These are phyloP conservation scores for Aegilops sharonensis DNA, from an alignment of 176 grass and related monocot genomes.

Conservation along the genomic window DNA sequence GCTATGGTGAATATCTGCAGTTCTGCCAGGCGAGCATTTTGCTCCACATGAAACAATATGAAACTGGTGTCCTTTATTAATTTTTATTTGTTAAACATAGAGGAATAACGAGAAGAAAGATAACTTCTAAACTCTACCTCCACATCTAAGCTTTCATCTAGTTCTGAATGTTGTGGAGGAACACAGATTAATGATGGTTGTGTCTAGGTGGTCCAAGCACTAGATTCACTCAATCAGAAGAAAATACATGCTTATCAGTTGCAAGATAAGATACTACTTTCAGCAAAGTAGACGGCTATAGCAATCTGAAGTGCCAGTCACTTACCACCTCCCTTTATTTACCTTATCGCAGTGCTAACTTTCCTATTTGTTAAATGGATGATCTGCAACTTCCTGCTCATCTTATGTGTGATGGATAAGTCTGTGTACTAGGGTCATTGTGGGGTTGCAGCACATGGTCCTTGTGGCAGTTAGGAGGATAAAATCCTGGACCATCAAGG, in stretches of 20 bases:
- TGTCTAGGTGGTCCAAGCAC: constrained; percentile 37
- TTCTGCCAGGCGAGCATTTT: not conserved
- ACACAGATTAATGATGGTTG: constrained; percentile 33
- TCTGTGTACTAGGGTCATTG: too few relatives aligned
- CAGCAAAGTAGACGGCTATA: not conserved
- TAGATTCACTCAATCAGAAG: constrained; percentile 38
- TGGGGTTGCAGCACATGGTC: too few relatives aligned
- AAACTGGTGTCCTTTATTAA: not conserved
- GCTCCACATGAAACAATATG: not conserved
- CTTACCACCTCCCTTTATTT: constrained; percentile 37
- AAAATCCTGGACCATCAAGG: too few relatives aligned
- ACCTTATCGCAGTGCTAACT: constrained; percentile 31
- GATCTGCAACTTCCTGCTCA: constrained; percentile 25
- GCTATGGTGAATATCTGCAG: not conserved
- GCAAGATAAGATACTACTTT: constrained; percentile 33
- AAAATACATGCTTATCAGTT: constrained; percentile 32
- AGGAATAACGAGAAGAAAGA: not conserved
- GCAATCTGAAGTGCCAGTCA: constrained; percentile 22
- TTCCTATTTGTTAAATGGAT: constrained; percentile 38
- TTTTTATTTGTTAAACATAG: not conserved
- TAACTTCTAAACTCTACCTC: constrained; percentile 27
- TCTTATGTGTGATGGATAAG: not conserved
- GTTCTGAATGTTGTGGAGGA: constrained; percentile 14
- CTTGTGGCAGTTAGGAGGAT: too few relatives aligned
- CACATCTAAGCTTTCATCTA: constrained; percentile 33